Evolutionary conservation across 306 rosid genomes (phyloP).

Genomic region (Glycine latifolia): DNA sequence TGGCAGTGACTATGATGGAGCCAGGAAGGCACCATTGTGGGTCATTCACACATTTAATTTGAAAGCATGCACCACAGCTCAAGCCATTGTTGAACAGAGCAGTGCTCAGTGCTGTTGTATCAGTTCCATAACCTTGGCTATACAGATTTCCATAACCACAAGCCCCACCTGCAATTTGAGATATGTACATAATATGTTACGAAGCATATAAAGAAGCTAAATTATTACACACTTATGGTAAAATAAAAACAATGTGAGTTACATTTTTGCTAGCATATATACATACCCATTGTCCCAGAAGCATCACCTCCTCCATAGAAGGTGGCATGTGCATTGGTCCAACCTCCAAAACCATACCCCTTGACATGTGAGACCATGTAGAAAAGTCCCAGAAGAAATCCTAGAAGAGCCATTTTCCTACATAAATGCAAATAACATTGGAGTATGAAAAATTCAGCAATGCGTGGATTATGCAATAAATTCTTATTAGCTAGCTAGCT

Average conservation of each 20-base stretch:
- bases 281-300: conserved; percentile 65
- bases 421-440: conserved; percentile 42
- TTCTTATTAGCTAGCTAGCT: neutral
- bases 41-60: conserved; percentile 54
- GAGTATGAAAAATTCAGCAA: conserved; percentile 23
- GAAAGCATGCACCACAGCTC: conserved; percentile 60
- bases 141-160: conserved; percentile 62
- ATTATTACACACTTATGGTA: neutral
- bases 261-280: neutral
- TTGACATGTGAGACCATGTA: conserved; percentile 55
- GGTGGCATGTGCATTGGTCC: conserved; percentile 60
- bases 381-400: conserved; percentile 57
- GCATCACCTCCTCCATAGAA: conserved; percentile 64
- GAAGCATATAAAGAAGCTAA: conserved; percentile 19
- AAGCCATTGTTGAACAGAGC: conserved; percentile 59
- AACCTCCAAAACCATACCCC: conserved; percentile 48
- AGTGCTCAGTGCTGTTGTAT: conserved; percentile 60
- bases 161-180: conserved; percentile 53
- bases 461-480: conserved; percentile 7
- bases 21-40: conserved; percentile 63
- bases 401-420: conserved; percentile 66
- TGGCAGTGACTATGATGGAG: conserved; percentile 55
- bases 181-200: conserved; percentile 1
- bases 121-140: conserved; percentile 60
- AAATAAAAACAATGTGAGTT: conserved; percentile 11